Conservation (phyloP, 148 eudicot species). For the Simmondsia chinensis region DNA sequence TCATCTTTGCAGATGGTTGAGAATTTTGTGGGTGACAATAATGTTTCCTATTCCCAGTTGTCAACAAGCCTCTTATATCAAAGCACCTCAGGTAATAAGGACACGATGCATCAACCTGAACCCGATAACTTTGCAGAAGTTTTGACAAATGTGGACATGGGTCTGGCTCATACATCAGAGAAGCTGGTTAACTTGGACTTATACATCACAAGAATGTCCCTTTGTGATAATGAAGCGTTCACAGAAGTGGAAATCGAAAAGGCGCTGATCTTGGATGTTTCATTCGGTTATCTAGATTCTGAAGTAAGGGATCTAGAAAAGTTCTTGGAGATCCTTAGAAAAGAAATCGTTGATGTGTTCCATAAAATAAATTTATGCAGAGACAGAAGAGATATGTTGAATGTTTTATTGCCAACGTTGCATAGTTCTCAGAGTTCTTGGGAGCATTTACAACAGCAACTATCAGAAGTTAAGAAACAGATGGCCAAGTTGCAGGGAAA, state of each 20-base stretch:
- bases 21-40: too few species aligned
- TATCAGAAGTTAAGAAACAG: constrained; percentile 53
- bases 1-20: too few species aligned
- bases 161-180: constrained; percentile 58
- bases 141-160: constrained; percentile 44
- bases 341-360: constrained; percentile 23
- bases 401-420: constrained; percentile 31
- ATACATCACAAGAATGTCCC: constrained; percentile 39
- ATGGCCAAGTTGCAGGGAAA: constrained; percentile 41
- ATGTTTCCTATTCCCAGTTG: too few species aligned
- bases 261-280: constrained; percentile 50
- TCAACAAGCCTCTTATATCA: too few species aligned
- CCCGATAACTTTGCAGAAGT: constrained; percentile 19
- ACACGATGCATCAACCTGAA: too few species aligned
- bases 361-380: constrained; percentile 28
- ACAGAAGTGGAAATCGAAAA: constrained; percentile 42
- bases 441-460: constrained; percentile 45
- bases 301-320: constrained; percentile 49
- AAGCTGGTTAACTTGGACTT: constrained; percentile 67
- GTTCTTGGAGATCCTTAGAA: constrained; percentile 39
- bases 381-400: constrained; percentile 26
- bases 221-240: constrained; percentile 43
- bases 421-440: constrained; percentile 44
- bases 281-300: constrained; percentile 43
- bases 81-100: too few species aligned